Base-by-base conservation (phyloP, 2,329 filamentous ascomycete species). In the Penicillium glabrum region DNA sequence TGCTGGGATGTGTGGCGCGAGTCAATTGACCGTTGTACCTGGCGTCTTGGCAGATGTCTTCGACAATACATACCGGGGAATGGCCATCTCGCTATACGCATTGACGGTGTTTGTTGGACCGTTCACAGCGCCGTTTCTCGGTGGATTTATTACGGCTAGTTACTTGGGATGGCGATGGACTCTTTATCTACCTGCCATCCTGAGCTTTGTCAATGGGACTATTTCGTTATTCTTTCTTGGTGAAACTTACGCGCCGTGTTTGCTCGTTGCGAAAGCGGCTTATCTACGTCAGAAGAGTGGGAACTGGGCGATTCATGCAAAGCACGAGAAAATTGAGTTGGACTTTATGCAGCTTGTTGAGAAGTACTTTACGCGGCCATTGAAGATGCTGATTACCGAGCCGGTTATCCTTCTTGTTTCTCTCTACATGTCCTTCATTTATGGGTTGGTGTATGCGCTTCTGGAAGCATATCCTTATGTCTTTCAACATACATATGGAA, bases 221-320 rank as follows among this genome's bases (percentile, higher is more conserved):
- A 61, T 72, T 8, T 62, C 57, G 21, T 13, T 66, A 3, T 5
- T 72, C 14, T 82, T 83, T 61, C 71, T 84, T 21, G 69, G 79
- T 39, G 83, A 85, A 65, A 80, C 81, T 0, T 85, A 84, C 56
- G 74, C 80, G 0, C 81, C 82, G 0, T 74, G 80, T 0, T 75
- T 85, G 3, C 75, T 85, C 0, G 76, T 83, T 16, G 63, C 71
- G 24, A 85, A 85, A 64, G 83, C 83, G 0, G 68, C 74, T 1
- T 73, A 79, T 39, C 66, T 85, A 1, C 75, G 83, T 23, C 73
- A 79, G 11, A 61, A 77, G 19, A 84, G 82, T 0, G 73, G 75
- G 52, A 84, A 84, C 54, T 83, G 80, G 81, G 82, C 79, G 1
- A 83, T 85, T 45, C 82, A 84, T 62, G 80, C 82, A 4, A 81